Evolutionary conservation across 805 yeast species (phyloP), one percentile per base, ranked within the genome.

Genomic region (Wickerhamiella shivajii): DNA sequence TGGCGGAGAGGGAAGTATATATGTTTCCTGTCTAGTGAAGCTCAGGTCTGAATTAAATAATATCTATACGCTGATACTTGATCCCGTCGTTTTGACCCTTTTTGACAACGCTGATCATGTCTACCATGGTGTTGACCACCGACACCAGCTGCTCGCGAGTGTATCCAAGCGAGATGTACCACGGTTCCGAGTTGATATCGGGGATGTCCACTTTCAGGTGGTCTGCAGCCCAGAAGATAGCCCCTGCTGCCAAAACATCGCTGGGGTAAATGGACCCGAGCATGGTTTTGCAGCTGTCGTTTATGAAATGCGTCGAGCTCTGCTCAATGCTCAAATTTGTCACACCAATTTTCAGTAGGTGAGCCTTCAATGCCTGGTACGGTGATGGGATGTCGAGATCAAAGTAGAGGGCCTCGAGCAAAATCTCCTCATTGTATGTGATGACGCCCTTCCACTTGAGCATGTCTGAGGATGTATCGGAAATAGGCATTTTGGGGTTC

Each of bases 401-500:
- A 44, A 63, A 71, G 42, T 67, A 66, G 6, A 61, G 40, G 1
- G 60, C 57, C 40, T 60, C 69, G 33, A 61, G 57, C 37, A 60
- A 52, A 44, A 57, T 49, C 47, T 57, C 71, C 37, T 63, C 77
- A 27, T 57, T 56, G 50, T 46, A 57, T 9, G 60, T 55, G 20
- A 69, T 57, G 11, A 53, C 52, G 40, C 62, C 74, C 40, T 58
- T 55, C 75, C 67, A 71, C 45, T 59, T 57, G 65, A 65, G 61
- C 41, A 57, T 69, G 28, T 60, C 70, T 49, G 57, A 63, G 16
- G 58, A 56, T 40, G 59, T 67, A 47, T 60, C 69, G 39, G 57
- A 66, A 18, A 57, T 61, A 29, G 46, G 50, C 29, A 56, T 55
- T 29, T 51, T 50, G 11, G 55, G 55, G 30, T 59, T 50, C 39